phyloP scores from a whole-genome alignment of 768 basidiomycete genomes.

The Boletus subcaerulescens region DNA sequence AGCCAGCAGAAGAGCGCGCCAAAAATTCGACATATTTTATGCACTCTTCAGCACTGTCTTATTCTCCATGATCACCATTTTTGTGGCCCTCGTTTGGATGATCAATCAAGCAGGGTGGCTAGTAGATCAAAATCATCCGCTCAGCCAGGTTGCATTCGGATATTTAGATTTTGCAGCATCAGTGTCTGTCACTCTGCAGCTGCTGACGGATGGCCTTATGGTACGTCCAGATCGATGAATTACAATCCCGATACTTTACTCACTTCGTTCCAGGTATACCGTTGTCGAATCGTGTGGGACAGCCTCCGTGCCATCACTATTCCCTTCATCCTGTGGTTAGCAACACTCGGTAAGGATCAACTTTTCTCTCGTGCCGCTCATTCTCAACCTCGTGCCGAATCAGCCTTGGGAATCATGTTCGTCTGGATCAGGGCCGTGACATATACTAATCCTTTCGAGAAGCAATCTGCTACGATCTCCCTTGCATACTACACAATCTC shows the following conservation, averaged over 20 bases:
- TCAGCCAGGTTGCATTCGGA: no score
- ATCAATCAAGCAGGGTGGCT: conserved; percentile 31
- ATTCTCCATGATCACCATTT: background rate
- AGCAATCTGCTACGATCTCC: background rate
- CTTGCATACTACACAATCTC: conserved; percentile 4
- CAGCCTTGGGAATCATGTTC: conserved; percentile 5
- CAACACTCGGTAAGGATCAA: conserved; percentile 7
- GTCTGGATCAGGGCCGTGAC: background rate
- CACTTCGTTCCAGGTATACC: conserved; percentile 9
- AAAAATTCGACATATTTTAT: conserved; percentile 8
- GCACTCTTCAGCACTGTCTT: conserved; percentile 10
- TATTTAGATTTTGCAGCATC: no score
- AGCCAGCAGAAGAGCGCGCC: background rate
- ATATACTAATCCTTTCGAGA: no score
- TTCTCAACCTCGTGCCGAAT: background rate
- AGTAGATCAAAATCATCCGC: conserved; percentile 23
- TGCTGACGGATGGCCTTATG: conserved; percentile 29
- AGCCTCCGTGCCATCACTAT: conserved; percentile 3
- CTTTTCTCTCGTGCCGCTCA: background rate
- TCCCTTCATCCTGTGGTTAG: conserved; percentile 13
- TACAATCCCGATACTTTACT: background rate
- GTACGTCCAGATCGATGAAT: conserved; percentile 8
- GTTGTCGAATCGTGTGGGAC: conserved; percentile 33
- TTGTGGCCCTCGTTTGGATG: background rate
- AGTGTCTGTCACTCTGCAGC: conserved; percentile 21